Conservation (phyloP, 768 basidiomycete genomes). For the Mrakia frigida region DNA sequence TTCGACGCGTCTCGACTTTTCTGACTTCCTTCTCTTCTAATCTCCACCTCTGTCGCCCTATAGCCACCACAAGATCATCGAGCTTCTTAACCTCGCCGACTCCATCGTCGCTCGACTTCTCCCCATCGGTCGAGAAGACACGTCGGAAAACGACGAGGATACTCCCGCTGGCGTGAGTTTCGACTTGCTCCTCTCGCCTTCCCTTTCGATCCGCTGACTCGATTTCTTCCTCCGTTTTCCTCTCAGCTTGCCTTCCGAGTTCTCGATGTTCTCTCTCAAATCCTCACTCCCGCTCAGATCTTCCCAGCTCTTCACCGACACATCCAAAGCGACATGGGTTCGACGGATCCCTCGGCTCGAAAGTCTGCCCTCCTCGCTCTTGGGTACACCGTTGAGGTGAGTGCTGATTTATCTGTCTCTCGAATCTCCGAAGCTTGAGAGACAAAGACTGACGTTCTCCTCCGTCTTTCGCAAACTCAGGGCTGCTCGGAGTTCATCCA, state of each 20-base stretch:
- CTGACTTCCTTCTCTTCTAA: neutral
- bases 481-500: slow-evolving; percentile 98
- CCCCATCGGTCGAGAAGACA: slow-evolving; percentile 85
- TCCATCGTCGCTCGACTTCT: slow-evolving; percentile 85
- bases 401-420: neutral
- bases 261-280: slow-evolving; percentile 85
- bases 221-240: neutral
- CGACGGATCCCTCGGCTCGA: slow-evolving; percentile 68
- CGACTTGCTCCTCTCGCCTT: slow-evolving; percentile 14
- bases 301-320: slow-evolving; percentile 83
- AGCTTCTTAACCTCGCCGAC: slow-evolving; percentile 72
- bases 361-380: slow-evolving; percentile 93
- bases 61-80: slow-evolving; percentile 94
- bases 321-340: slow-evolving; percentile 78
- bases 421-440: neutral
- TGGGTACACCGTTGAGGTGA: slow-evolving; percentile 77
- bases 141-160: slow-evolving; percentile 59
- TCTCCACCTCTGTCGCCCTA: slow-evolving; percentile 12
- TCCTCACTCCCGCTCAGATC: slow-evolving; percentile 87
- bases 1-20: neutral
- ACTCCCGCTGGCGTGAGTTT: slow-evolving; percentile 75
- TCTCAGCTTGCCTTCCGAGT: slow-evolving; percentile 82
- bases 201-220: neutral
- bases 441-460: neutral
- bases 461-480: neutral